phyloP scores from a whole-genome alignment of 2,329 filamentous ascomycete genomes.

The Penicillium freii region DNA sequence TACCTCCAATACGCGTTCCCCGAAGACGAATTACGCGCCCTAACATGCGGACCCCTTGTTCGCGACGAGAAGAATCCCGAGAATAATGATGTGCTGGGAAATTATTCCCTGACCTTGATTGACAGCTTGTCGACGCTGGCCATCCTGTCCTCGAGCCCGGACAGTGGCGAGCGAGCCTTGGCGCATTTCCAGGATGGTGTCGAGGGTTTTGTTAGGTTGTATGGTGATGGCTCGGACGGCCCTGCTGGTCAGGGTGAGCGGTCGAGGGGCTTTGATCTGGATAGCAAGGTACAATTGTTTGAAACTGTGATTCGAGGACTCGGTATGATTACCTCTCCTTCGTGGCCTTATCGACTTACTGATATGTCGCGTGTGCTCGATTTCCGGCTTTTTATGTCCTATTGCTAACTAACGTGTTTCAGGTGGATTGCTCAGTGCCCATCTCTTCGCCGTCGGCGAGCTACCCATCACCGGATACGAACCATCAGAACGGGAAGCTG shows the following conservation, averaged over 20 bases:
- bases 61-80: constrained; percentile 80
- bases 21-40: constrained; percentile 87
- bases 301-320: constrained; percentile 91
- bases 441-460: constrained; percentile 88
- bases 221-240: constrained; percentile 77
- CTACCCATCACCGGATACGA: constrained; percentile 80
- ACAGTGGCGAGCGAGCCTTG: constrained; percentile 61
- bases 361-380: background rate
- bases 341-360: background rate
- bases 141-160: constrained; percentile 70
- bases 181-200: constrained; percentile 78
- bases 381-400: background rate
- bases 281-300: constrained; percentile 98
- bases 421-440: constrained; percentile 85
- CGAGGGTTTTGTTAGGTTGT: constrained; percentile 70
- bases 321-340: constrained; percentile 27
- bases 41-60: constrained; percentile 79
- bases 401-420: constrained; percentile 8
- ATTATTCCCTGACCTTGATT: constrained; percentile 93
- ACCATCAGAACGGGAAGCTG: constrained; percentile 45
- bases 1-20: constrained; percentile 94
- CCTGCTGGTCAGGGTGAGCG: constrained; percentile 67
- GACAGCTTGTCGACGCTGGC: constrained; percentile 93
- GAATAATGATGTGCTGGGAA: constrained; percentile 91
- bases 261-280: constrained; percentile 82